phyloP scores from a whole-genome alignment of 805 yeast species.

The Lipomyces anomalus region DNA sequence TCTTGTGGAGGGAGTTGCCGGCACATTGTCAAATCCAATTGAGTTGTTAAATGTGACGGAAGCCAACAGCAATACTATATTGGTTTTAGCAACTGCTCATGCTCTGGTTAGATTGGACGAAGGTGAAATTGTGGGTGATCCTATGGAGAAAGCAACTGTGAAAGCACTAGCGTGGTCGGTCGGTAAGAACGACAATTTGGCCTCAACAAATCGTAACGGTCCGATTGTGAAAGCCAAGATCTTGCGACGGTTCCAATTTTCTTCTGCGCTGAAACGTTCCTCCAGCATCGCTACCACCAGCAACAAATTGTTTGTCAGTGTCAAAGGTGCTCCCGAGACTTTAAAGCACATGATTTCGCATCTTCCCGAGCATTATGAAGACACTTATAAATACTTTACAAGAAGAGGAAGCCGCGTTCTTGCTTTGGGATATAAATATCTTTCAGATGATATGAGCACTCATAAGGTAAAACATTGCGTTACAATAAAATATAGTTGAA shows the following conservation, averaged over 20 bases:
- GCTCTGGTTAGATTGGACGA: conserved; percentile 91
- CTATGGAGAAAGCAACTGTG: conserved; percentile 96
- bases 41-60: conserved; percentile 49
- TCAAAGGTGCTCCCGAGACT: conserved; percentile 98
- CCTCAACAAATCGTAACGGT: conserved; percentile 14
- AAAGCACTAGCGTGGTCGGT: conserved; percentile 82
- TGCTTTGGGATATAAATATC: conserved; percentile 81
- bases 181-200: conserved; percentile 57
- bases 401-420: conserved; percentile 94
- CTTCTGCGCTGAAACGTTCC: conserved; percentile 92
- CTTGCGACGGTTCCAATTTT: conserved; percentile 91
- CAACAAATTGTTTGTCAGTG: conserved; percentile 65
- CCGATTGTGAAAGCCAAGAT: conserved; percentile 50
- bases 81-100: conserved; percentile 89
- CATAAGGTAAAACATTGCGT: conserved; percentile 34
- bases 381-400: conserved; percentile 79
- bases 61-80: conserved; percentile 63
- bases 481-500: not conserved
- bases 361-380: conserved; percentile 77
- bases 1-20: conserved; percentile 94
- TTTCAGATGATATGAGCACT: conserved; percentile 46
- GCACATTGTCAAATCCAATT: conserved; percentile 43
- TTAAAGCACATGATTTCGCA: conserved; percentile 65
- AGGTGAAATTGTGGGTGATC: conserved; percentile 97
- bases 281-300: conserved; percentile 48